phyloP scores from a whole-genome alignment of 108 stramenopile species.

The Skeletonema marinoi region DNA sequence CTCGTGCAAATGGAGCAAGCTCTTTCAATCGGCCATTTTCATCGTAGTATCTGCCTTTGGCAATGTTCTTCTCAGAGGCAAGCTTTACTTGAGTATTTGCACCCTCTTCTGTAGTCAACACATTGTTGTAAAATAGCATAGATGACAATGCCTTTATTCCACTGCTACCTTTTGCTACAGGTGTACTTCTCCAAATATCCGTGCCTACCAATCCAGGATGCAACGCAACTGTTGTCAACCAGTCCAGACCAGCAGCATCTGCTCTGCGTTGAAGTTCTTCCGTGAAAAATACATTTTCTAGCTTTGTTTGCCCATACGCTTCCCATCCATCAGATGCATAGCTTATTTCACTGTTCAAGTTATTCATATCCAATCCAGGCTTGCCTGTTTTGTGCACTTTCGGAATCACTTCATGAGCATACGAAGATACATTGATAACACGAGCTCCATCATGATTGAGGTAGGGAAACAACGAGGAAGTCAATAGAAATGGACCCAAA shows the following conservation, averaged over 20 bases:
- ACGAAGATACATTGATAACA: conserved; percentile 28
- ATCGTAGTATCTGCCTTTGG: conserved; percentile 6
- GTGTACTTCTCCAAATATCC: conserved; percentile 11
- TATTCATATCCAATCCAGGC: conserved; percentile 4
- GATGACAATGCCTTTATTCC: not conserved
- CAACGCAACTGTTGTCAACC: conserved; percentile 3
- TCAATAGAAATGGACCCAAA: conserved; percentile 45
- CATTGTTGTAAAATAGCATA: not conserved
- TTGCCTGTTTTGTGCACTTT: conserved; percentile 12
- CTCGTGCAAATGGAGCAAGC: not conserved
- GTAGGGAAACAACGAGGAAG: conserved; percentile 16
- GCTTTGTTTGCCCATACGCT: conserved; percentile 20
- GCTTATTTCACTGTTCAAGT: conserved; percentile 6
- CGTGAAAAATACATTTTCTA: conserved; percentile 31
- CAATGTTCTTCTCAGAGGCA: not conserved
- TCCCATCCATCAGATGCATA: conserved; percentile 23
- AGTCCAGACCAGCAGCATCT: conserved; percentile 13
- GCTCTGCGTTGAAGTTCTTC: conserved; percentile 17
- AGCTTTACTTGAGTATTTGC: conserved; percentile 11
- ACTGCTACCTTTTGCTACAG: not conserved
- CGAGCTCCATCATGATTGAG: not conserved
- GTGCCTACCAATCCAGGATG: conserved; percentile 8
- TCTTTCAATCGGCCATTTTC: not conserved
- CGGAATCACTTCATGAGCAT: not conserved
- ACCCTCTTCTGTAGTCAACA: conserved; percentile 1